phyloP scores from a whole-genome alignment of 257 asterid species.

The Nicotiana tabacum region DNA sequence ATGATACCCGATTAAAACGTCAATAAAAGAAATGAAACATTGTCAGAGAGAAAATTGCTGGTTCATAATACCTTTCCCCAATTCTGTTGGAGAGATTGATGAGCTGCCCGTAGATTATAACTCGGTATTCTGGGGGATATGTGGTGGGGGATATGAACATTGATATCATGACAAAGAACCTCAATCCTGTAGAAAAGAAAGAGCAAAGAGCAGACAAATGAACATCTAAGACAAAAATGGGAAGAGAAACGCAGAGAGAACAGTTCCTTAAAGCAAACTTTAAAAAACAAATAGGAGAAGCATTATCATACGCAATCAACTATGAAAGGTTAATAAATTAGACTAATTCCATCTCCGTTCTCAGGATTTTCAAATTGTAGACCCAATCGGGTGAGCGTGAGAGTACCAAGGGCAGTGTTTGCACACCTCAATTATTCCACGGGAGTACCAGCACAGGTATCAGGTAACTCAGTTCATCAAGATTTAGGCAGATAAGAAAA shows the following conservation, averaged over 20 bases:
- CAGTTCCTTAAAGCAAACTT: too few species aligned
- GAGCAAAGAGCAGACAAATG: neutral
- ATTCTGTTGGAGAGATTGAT: slow-evolving; percentile 74
- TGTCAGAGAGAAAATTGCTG: neutral
- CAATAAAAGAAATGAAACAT: neutral
- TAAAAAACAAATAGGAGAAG: too few species aligned
- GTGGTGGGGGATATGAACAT: slow-evolving; percentile 95
- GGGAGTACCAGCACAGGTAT: too few species aligned
- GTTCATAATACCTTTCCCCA: slow-evolving; percentile 77
- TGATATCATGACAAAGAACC: slow-evolving; percentile 85
- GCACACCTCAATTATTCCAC: neutral
- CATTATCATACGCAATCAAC: too few species aligned
- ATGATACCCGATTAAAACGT: neutral
- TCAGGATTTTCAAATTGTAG: too few species aligned
- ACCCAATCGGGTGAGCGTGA: too few species aligned
- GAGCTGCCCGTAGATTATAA: slow-evolving; percentile 82
- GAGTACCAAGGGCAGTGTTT: neutral
- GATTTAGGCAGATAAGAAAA: neutral
- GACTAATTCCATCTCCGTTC: too few species aligned
- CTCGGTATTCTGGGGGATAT: slow-evolving; percentile 90
- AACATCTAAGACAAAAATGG: too few species aligned
- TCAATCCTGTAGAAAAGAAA: slow-evolving; percentile 67
- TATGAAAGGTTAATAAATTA: too few species aligned
- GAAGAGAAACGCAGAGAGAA: too few species aligned
- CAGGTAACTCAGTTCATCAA: neutral